phyloP scores from a whole-genome alignment of 805 yeast genomes.

The Wickerhamiella bombiphila region DNA sequence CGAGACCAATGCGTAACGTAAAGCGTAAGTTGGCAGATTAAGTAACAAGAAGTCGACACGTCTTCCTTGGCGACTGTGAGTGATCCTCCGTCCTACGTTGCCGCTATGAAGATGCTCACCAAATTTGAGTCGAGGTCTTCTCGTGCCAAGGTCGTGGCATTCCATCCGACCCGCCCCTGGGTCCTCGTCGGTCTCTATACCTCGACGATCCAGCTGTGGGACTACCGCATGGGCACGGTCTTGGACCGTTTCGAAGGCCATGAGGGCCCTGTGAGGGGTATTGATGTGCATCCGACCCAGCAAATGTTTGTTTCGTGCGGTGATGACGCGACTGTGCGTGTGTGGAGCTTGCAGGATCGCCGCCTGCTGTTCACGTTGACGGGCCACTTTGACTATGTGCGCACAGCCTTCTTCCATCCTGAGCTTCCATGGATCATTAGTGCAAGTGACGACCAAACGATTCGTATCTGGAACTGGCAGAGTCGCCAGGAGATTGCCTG shows the following conservation, averaged over 20 bases:
- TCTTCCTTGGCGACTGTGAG: background rate
- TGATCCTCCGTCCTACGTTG: background rate
- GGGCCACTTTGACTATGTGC: constrained; percentile 90
- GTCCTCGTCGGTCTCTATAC: constrained; percentile 87
- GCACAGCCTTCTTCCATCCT: constrained; percentile 88
- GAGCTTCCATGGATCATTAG: constrained; percentile 96
- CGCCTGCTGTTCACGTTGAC: constrained; percentile 81
- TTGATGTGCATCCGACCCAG: constrained; percentile 95
- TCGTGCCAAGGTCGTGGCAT: constrained; percentile 94
- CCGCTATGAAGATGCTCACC: constrained; percentile 17
- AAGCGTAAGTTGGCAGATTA: background rate
- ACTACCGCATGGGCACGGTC: constrained; percentile 96
- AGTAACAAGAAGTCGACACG: background rate
- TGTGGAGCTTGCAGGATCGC: constrained; percentile 87
- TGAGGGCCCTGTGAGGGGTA: constrained; percentile 94
- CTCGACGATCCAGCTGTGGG: constrained; percentile 99
- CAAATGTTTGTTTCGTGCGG: constrained; percentile 96
- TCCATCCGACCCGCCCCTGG: constrained; percentile 94
- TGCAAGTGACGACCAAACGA: constrained; percentile 94
- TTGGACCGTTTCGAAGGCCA: constrained; percentile 96
- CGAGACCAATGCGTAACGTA: background rate
- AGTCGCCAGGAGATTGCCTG: constrained; percentile 94
- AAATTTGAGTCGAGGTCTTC: constrained; percentile 95
- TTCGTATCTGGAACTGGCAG: constrained; percentile 99
- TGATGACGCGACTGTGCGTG: constrained; percentile 88